phyloP scores from a whole-genome alignment of 169 alveolate species.

The Ichthyophthirius multifiliis region DNA sequence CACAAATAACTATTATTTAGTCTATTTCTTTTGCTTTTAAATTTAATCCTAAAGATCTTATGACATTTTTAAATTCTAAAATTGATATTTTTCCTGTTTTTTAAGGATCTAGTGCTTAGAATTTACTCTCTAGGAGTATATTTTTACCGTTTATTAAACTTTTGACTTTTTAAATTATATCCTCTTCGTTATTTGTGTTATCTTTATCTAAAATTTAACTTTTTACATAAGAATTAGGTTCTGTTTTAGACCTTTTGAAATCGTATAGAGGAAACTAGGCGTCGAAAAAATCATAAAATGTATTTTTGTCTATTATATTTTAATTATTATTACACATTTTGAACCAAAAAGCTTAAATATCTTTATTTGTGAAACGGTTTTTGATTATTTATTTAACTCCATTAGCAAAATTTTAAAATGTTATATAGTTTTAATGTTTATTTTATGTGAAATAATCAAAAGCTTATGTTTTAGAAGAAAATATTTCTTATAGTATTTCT shows the following conservation, averaged over 20 bases:
- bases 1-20: constrained; percentile 48
- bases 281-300: background rate
- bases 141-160: constrained; percentile 11
- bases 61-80: constrained; percentile 65
- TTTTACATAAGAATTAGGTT: background rate
- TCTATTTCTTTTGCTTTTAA: constrained; percentile 73
- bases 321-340: background rate
- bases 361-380: background rate
- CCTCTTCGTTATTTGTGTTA: background rate
- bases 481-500: background rate
- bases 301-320: background rate
- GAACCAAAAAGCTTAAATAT: background rate
- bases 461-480: background rate
- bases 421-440: background rate
- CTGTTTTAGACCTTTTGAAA: background rate
- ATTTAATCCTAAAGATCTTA: constrained; percentile 59
- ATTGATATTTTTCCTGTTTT: constrained; percentile 36
- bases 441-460: background rate
- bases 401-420: background rate
- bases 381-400: background rate
- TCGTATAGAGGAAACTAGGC: background rate
- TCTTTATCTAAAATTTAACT: background rate
- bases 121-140: constrained; percentile 23
- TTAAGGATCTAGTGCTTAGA: constrained; percentile 40
- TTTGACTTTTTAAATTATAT: constrained; percentile 36